A percentile compares a stretch with the other conserved stretches of the same genome.
Evolutionary conservation across 2,329 filamentous ascomycete genomes (phyloP).

Genomic region (Sclerotinia sclerotiorum): DNA sequence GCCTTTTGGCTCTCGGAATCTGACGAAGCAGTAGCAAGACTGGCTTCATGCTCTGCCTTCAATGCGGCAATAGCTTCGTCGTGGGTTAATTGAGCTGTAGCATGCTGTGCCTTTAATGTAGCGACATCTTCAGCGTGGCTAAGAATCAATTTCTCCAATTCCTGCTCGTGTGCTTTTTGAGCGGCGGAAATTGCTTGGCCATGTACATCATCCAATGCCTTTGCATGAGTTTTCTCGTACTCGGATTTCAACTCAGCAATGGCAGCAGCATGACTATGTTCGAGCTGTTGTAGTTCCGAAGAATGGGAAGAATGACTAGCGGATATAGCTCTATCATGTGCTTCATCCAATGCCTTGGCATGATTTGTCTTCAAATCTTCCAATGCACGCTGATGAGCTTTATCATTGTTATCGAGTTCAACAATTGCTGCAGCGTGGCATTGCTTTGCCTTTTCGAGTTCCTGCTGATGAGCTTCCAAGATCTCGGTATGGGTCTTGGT

Average conservation of each 20-base stretch:
- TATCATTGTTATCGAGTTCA: slow-evolving; percentile 48
- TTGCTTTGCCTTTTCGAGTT: slow-evolving; percentile 35
- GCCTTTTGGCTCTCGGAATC: not conserved
- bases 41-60: slow-evolving; percentile 3
- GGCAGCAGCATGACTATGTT: slow-evolving; percentile 52
- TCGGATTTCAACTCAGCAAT: slow-evolving; percentile 46
- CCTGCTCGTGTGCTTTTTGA: slow-evolving; percentile 49
- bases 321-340: slow-evolving; percentile 51
- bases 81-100: slow-evolving; percentile 54
- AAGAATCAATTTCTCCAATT: slow-evolving; percentile 56
- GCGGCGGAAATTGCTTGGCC: slow-evolving; percentile 50
- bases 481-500: slow-evolving; percentile 40
- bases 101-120: slow-evolving; percentile 47
- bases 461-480: slow-evolving; percentile 29
- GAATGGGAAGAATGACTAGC: slow-evolving; percentile 51
- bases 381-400: slow-evolving; percentile 54
- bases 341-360: slow-evolving; percentile 57
- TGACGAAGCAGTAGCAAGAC: not conserved
- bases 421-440: slow-evolving; percentile 36
- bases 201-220: slow-evolving; percentile 58
- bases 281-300: slow-evolving; percentile 54
- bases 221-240: slow-evolving; percentile 51
- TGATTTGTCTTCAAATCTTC: slow-evolving; percentile 57
- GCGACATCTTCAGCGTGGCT: slow-evolving; percentile 49
- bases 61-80: slow-evolving; percentile 50